A percentile compares a stretch with the other conserved stretches of the same genome.
Conservation (phyloP, 169 alveolate species). For the Plasmodium gonderi region DNA sequence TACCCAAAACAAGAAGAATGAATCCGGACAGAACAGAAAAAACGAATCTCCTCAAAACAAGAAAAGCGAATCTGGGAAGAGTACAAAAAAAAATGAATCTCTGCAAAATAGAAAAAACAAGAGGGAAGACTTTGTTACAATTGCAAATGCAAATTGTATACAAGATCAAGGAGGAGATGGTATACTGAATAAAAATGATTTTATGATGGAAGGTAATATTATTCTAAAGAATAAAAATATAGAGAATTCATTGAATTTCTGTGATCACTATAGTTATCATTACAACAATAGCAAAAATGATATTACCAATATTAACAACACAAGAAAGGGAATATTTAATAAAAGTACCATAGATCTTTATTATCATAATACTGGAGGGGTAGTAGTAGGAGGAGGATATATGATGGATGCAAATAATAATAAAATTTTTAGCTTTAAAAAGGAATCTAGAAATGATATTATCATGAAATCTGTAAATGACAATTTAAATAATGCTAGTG, state of each 20-base stretch:
- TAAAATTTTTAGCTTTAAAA: slow-evolving; percentile 1
- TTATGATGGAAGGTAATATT: neutral
- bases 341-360: neutral
- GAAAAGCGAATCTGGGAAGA: too few species aligned
- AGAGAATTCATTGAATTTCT: neutral
- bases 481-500: neutral
- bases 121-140: neutral
- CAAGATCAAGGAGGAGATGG: neutral
- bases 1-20: neutral
- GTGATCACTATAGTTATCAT: neutral
- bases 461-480: neutral
- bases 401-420: neutral
- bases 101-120: slow-evolving; percentile 15
- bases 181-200: neutral
- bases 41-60: neutral
- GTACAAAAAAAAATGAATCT: too few species aligned
- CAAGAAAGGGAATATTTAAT: neutral
- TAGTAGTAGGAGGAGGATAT: neutral
- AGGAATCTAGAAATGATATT: slow-evolving; percentile 28
- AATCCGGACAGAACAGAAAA: neutral
- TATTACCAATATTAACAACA: neutral
- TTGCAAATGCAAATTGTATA: neutral
- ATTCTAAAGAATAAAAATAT: neutral
- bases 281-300: slow-evolving; percentile 9
- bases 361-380: neutral